These are phyloP conservation scores for Colletotrichum spinosum DNA, from an alignment of 2,329 filamentous ascomycete species.

Conservation along the genomic window DNA sequence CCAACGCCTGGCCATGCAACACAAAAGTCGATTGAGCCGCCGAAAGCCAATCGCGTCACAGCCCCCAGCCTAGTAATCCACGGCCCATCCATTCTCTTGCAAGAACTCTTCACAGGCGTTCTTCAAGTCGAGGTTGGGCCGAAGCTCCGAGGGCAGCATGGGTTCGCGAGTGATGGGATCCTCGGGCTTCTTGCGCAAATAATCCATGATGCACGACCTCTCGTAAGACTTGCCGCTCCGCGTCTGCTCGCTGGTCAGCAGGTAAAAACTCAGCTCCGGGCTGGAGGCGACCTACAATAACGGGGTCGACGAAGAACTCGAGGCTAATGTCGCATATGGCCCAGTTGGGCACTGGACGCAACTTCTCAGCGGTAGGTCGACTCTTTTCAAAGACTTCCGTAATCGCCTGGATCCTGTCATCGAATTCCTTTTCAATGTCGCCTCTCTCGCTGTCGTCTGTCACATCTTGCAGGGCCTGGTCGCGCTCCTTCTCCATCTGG, in stretches of 20 bases:
- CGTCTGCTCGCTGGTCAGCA: conserved; percentile 60
- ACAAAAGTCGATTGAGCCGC: background rate
- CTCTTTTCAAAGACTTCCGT: conserved; percentile 65
- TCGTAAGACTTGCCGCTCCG: conserved; percentile 94
- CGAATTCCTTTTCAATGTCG: conserved; percentile 61
- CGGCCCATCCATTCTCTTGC: conserved; percentile 89
- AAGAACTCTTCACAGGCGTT: conserved; percentile 89
- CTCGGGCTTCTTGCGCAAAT: conserved; percentile 78
- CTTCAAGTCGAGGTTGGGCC: conserved; percentile 84
- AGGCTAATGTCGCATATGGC: conserved; percentile 82
- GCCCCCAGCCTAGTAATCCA: conserved; percentile 75
- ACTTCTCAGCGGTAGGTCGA: conserved; percentile 55
- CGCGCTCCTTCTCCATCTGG: conserved; percentile 60
- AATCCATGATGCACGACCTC: conserved; percentile 84
- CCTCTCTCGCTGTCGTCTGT: conserved; percentile 60
- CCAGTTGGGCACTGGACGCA: conserved; percentile 78
- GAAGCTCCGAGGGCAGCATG: conserved; percentile 74
- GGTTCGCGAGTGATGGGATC: conserved; percentile 89
- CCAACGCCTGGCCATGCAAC: conserved; percentile 35
- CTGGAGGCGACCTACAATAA: conserved; percentile 57
- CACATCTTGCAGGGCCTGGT: conserved; percentile 51
- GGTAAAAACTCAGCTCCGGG: background rate
- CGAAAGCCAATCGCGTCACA: no score
- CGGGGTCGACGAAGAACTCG: conserved; percentile 78
- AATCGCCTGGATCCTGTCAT: conserved; percentile 58